Conservation (phyloP, 2,329 filamentous ascomycete species). For the Lasiodiplodia theobromae region DNA sequence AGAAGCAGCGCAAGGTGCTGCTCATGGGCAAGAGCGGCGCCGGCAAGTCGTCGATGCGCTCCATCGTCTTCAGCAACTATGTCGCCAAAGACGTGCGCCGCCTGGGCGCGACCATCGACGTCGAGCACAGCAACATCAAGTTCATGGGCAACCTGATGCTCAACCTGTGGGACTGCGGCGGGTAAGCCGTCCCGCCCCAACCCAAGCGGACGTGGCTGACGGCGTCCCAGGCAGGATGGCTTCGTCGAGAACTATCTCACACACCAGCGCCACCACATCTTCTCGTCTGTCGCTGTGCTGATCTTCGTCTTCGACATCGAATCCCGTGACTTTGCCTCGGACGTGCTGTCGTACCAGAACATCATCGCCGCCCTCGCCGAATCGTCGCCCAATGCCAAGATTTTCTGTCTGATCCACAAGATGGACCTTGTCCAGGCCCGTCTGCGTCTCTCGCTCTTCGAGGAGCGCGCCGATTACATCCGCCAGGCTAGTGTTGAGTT, state of each 20-base stretch:
- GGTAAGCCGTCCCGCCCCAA: conserved; percentile 53
- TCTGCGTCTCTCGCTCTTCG: conserved; percentile 81
- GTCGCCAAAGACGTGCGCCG: conserved; percentile 94
- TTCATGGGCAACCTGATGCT: conserved; percentile 97
- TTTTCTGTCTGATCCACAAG: conserved; percentile 98
- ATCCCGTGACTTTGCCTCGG: conserved; percentile 90
- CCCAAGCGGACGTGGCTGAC: neutral
- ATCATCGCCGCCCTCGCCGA: conserved; percentile 89
- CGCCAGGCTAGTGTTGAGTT: conserved; percentile 70
- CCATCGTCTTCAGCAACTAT: conserved; percentile 99
- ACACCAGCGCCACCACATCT: conserved; percentile 94
- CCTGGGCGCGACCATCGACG: conserved; percentile 94
- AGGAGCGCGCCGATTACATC: conserved; percentile 80
- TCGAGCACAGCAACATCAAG: conserved; percentile 97
- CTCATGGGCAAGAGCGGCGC: conserved; percentile 91
- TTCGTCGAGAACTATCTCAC: conserved; percentile 99
- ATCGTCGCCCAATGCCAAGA: conserved; percentile 79
- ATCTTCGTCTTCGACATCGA: conserved; percentile 99
- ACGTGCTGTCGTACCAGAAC: conserved; percentile 88
- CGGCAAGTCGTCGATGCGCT: conserved; percentile 97
- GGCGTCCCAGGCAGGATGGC: conserved; percentile 77
- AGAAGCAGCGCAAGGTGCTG: conserved; percentile 62
- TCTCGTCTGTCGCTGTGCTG: conserved; percentile 92
- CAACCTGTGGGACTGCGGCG: conserved; percentile 98
- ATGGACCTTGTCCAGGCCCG: conserved; percentile 92